Conservation (phyloP, 805 yeast species). For the Debaryomyces maramus region DNA sequence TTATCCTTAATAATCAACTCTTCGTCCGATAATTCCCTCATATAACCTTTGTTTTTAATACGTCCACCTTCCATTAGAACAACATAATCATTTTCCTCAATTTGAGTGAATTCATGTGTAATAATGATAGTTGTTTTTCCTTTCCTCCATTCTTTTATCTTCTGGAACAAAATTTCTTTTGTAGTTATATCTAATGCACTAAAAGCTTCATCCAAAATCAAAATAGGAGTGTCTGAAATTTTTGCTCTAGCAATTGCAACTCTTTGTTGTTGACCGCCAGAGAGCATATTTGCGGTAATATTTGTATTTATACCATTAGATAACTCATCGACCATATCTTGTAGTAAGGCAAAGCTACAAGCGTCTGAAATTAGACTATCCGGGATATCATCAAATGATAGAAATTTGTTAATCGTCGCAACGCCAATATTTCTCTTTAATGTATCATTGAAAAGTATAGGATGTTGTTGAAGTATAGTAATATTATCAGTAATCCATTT, state of each 20-base stretch:
- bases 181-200: conserved; percentile 71
- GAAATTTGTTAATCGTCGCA: conserved; percentile 36
- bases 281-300: conserved; percentile 49
- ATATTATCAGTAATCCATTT: conserved; percentile 62
- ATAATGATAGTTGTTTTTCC: conserved; percentile 76
- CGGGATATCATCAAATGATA: conserved; percentile 17
- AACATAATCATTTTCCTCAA: conserved; percentile 57
- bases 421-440: conserved; percentile 62
- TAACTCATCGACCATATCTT: conserved; percentile 46
- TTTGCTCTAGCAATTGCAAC: conserved; percentile 83
- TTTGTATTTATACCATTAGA: conserved; percentile 57
- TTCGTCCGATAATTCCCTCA: neutral
- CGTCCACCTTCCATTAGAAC: conserved; percentile 60
- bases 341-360: conserved; percentile 51
- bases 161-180: conserved; percentile 46
- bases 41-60: conserved; percentile 28
- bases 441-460: conserved; percentile 63
- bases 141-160: conserved; percentile 58
- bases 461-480: conserved; percentile 72
- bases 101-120: conserved; percentile 72
- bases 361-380: conserved; percentile 40
- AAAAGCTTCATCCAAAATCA: conserved; percentile 82
- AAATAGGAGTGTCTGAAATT: conserved; percentile 67
- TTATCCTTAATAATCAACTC: neutral
- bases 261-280: conserved; percentile 92